Evolutionary conservation across 768 basidiomycete species (phyloP).

Genomic region (Mycena capillaripes): DNA sequence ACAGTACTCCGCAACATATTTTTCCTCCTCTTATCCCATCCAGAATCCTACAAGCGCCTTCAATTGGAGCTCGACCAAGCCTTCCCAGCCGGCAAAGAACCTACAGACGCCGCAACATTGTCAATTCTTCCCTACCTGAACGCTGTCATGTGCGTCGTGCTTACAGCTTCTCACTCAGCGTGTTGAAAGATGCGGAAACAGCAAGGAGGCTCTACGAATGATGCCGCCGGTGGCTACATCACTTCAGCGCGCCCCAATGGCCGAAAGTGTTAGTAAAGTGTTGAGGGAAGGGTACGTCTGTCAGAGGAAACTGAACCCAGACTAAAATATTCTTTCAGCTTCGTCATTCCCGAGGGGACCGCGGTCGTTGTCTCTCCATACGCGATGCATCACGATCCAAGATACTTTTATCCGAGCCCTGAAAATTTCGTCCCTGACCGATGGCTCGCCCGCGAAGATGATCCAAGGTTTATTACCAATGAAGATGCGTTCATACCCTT

Average conservation of each 20-base stretch:
- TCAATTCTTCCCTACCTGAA: neutral
- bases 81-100: neutral
- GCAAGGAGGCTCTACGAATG: neutral
- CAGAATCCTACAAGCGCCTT: neutral
- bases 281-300: neutral
- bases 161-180: neutral
- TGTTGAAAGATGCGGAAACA: neutral
- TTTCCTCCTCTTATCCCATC: neutral
- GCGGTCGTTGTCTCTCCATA: conserved; percentile 45
- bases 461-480: neutral
- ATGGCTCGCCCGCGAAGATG: neutral
- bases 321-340: neutral
- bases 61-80: neutral
- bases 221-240: neutral
- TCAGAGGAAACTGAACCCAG: neutral
- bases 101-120: neutral
- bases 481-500: neutral
- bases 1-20: neutral
- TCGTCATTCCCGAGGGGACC: neutral
- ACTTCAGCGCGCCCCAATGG: neutral
- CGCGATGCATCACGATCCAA: neutral
- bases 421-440: neutral
- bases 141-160: neutral
- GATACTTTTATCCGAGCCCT: neutral
- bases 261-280: neutral